Evolutionary conservation across 306 rosid species (phyloP).

Genomic region (Rosa chinensis): DNA sequence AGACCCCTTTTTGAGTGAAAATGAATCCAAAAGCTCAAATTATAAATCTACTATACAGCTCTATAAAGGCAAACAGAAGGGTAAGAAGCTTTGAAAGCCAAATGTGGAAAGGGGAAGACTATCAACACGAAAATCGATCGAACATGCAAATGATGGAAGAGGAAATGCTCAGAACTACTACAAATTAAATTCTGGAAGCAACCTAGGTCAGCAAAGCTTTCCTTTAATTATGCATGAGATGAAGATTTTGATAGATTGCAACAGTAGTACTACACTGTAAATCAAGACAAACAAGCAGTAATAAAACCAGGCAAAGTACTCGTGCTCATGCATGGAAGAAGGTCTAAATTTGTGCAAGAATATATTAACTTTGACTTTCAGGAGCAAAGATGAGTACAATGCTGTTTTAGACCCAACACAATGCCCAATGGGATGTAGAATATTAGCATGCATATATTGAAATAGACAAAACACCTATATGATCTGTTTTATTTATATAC

Average conservation of each 20-base stretch:
- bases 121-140: conserved; percentile 16
- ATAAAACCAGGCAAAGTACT: neutral
- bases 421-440: neutral
- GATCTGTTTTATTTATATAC: neutral
- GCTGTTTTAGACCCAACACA: neutral
- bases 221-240: neutral
- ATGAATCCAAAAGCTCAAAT: neutral
- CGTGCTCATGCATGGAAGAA: conserved; percentile 2
- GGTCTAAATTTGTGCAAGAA: conserved; percentile 26
- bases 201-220: conserved; percentile 7
- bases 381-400: neutral
- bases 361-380: conserved; percentile 2
- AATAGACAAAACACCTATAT: neutral
- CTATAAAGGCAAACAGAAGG: conserved; percentile 28
- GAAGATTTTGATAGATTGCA: conserved; percentile 11
- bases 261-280: neutral
- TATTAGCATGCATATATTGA: neutral
- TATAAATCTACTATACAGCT: neutral
- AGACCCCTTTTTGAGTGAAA: neutral
- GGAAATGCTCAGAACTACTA: conserved; percentile 13
- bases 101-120: conserved; percentile 42
- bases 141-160: conserved; percentile 7
- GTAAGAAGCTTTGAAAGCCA: conserved; percentile 34
- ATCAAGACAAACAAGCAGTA: neutral
- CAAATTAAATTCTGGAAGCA: conserved; percentile 15